Evolutionary conservation across 1,139 yeast genomes (phyloP).

Genomic region (Saccharomycopsis crataegensis): DNA sequence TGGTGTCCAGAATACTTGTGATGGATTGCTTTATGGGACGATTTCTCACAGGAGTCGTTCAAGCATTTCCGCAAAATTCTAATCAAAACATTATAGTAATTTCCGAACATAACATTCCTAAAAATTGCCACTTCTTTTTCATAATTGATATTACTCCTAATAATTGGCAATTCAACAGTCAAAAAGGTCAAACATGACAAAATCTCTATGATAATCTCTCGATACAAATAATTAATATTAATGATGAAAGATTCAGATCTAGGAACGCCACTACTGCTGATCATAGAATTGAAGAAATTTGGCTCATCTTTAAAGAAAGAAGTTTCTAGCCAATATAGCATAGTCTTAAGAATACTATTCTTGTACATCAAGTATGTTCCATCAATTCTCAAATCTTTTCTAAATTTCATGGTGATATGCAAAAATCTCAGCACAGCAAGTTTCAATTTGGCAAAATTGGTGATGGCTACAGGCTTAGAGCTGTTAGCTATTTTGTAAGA

Average conservation of each 20-base stretch:
- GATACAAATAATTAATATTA: background rate
- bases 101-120: constrained; percentile 15
- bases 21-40: background rate
- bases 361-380: constrained; percentile 10
- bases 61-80: constrained; percentile 12
- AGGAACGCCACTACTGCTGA: background rate
- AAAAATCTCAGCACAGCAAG: constrained; percentile 1
- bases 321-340: constrained; percentile 14
- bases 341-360: constrained; percentile 8
- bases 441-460: background rate
- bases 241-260: background rate
- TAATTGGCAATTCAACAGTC: constrained; percentile 6
- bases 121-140: constrained; percentile 13
- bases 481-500: background rate
- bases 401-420: background rate
- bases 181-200: background rate
- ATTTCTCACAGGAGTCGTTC: background rate
- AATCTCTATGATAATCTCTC: constrained; percentile 7
- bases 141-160: constrained; percentile 11
- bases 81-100: constrained; percentile 15
- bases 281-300: background rate
- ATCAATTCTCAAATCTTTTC: background rate
- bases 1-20: background rate
- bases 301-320: constrained; percentile 16
- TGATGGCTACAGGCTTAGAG: background rate